phyloP scores from a whole-genome alignment of 495 filamentous ascomycete genomes.

The Daldinia grandis region DNA sequence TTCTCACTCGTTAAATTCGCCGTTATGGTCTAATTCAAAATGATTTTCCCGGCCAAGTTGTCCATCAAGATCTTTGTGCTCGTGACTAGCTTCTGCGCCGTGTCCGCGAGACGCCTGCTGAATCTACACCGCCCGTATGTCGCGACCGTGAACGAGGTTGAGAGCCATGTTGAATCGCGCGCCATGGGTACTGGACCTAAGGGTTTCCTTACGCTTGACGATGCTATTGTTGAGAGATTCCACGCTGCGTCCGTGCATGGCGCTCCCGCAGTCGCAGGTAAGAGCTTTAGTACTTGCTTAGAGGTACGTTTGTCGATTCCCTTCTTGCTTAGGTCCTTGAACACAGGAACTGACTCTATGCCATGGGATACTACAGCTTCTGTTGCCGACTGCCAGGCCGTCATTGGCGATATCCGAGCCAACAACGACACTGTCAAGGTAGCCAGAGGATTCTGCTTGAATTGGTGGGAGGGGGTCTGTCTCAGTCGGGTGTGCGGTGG shows the following conservation, averaged over 20 bases:
- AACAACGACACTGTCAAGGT: neutral
- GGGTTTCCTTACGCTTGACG: conserved; percentile 7
- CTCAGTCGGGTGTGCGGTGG: conserved; percentile 11
- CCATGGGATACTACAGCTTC: neutral
- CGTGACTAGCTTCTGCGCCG: neutral
- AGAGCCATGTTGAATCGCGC: neutral
- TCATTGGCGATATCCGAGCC: conserved; percentile 9
- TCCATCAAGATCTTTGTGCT: neutral
- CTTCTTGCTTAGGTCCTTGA: neutral
- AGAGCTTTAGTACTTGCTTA: neutral
- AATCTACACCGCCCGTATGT: conserved; percentile 9
- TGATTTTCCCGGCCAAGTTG: neutral
- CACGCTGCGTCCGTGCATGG: neutral
- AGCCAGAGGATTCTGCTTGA: conserved; percentile 11
- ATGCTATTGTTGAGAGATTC: neutral
- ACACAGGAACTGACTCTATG: neutral
- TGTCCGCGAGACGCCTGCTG: conserved; percentile 1
- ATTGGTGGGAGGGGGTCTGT: conserved; percentile 19
- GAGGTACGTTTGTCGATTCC: neutral
- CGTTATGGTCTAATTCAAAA: neutral
- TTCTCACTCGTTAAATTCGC: neutral
- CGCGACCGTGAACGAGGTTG: neutral
- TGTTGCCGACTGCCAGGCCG: neutral
- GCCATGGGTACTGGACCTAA: conserved; percentile 12
- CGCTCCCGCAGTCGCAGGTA: neutral